phyloP scores from a whole-genome alignment of 1,284 basidiomycete genomes.

The Leccinum griseonigrum region DNA sequence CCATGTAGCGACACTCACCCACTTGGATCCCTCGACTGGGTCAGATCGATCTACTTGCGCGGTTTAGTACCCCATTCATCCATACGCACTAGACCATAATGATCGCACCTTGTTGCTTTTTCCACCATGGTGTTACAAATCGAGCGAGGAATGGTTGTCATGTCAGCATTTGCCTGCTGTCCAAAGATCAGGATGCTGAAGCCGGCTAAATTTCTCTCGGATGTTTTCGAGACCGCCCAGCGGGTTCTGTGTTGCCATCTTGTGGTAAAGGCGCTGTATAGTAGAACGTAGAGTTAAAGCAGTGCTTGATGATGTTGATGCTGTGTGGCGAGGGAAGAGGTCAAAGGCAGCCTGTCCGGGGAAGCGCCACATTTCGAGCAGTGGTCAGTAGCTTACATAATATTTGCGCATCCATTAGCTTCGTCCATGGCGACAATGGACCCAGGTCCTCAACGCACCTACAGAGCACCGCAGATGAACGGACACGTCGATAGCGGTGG shows the following conservation, averaged over 20 bases:
- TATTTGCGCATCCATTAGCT: background rate
- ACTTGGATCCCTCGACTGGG: background rate
- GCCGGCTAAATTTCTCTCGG: background rate
- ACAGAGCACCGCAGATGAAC: constrained; percentile 21
- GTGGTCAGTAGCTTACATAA: background rate
- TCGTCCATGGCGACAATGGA: constrained; percentile 27
- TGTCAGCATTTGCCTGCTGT: background rate
- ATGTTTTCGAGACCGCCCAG: background rate
- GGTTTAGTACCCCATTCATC: background rate
- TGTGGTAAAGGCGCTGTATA: background rate
- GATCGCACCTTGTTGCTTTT: background rate
- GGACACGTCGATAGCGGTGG: constrained; percentile 19
- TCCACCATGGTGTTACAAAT: background rate
- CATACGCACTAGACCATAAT: background rate
- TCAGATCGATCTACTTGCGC: background rate
- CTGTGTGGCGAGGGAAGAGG: background rate
- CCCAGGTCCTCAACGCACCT: constrained; percentile 15
- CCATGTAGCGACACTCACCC: background rate
- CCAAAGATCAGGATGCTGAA: background rate
- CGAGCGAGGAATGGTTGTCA: background rate
- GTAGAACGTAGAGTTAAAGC: background rate
- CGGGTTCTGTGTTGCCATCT: background rate
- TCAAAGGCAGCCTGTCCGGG: background rate
- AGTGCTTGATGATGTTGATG: background rate
- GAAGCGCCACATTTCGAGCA: background rate